Conservation (phyloP, 2,329 filamentous ascomycete genomes). For the Ophiostoma novo-ulmi region DNA sequence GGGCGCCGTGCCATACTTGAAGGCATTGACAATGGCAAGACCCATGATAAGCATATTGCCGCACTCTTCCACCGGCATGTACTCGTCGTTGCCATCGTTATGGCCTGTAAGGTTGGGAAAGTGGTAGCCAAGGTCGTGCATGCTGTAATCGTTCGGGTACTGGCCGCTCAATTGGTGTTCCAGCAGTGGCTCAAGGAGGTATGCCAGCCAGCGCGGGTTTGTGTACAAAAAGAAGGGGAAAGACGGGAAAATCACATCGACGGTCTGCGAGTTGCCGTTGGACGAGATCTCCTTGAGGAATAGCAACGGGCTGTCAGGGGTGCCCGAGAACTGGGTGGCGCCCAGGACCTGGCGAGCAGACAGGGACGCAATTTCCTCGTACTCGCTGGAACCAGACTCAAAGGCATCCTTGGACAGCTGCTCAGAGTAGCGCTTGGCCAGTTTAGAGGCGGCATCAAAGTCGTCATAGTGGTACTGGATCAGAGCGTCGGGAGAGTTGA, state of each 20-base stretch:
- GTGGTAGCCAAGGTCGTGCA: conserved; percentile 67
- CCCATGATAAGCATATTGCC: conserved; percentile 70
- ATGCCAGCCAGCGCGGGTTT: conserved; percentile 72
- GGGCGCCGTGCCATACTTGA: conserved; percentile 55
- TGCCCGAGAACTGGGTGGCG: conserved; percentile 67
- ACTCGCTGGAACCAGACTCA: conserved; percentile 66
- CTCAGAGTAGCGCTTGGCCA: conserved; percentile 66
- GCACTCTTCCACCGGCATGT: conserved; percentile 69
- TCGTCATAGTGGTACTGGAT: conserved; percentile 71
- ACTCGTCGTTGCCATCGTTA: conserved; percentile 60
- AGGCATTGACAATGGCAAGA: conserved; percentile 61
- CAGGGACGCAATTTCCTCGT: conserved; percentile 71
- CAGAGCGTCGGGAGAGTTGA: conserved; percentile 54
- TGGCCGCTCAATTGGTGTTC: conserved; percentile 76
- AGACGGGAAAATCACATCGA: conserved; percentile 78
- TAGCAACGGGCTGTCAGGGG: conserved; percentile 63
- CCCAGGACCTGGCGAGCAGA: conserved; percentile 74
- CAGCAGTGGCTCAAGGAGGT: conserved; percentile 70
- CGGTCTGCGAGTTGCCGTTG: conserved; percentile 76
- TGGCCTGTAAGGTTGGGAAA: conserved; percentile 71
- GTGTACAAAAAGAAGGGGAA: conserved; percentile 83
- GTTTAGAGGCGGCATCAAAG: conserved; percentile 54
- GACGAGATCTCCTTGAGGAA: conserved; percentile 83
- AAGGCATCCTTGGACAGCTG: conserved; percentile 68
- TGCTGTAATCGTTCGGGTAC: conserved; percentile 73